These are phyloP conservation scores for Zasmidium cellare DNA, from an alignment of 2,329 filamentous ascomycete genomes.

Conservation along the genomic window DNA sequence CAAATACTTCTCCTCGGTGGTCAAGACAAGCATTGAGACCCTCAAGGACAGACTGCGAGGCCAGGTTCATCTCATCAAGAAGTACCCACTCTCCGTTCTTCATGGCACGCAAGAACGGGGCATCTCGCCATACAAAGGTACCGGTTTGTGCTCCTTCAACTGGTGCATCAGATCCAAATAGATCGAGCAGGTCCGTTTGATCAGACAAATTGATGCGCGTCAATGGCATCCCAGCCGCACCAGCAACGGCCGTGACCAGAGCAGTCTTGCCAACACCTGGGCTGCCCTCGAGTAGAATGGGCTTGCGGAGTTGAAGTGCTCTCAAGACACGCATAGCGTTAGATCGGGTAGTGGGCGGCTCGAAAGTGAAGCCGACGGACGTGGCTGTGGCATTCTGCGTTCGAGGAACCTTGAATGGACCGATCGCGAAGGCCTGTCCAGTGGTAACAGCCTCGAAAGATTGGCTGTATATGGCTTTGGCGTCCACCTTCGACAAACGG, in stretches of 20 bases:
- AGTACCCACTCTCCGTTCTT: slow-evolving; percentile 95
- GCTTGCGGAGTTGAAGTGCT: slow-evolving; percentile 84
- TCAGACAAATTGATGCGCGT: slow-evolving; percentile 97
- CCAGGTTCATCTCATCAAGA: slow-evolving; percentile 97
- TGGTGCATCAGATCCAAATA: slow-evolving; percentile 95
- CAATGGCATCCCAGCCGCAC: slow-evolving; percentile 74
- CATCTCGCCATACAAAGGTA: slow-evolving; percentile 92
- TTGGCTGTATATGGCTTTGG: slow-evolving; percentile 64
- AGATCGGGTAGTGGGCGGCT: slow-evolving; percentile 82
- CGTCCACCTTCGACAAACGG: slow-evolving; percentile 64
- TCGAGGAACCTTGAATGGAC: slow-evolving; percentile 68
- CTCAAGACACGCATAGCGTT: slow-evolving; percentile 91
- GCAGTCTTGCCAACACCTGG: slow-evolving; percentile 99
- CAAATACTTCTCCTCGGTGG: slow-evolving; percentile 91
- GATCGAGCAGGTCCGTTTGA: slow-evolving; percentile 94
- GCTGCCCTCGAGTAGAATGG: slow-evolving; percentile 91
- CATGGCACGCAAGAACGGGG: slow-evolving; percentile 94
- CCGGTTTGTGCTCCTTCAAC: slow-evolving; percentile 90
- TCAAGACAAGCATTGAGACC: slow-evolving; percentile 95
- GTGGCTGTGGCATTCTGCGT: not conserved
- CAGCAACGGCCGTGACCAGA: slow-evolving; percentile 80
- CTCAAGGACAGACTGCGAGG: slow-evolving; percentile 93
- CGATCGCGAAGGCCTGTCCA: slow-evolving; percentile 62
- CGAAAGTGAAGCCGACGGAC: slow-evolving; percentile 71
- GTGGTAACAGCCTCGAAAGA: slow-evolving; percentile 60